Evolutionary conservation across 495 filamentous ascomycete genomes (phyloP).

Genomic region (Penicillium argentinense): DNA sequence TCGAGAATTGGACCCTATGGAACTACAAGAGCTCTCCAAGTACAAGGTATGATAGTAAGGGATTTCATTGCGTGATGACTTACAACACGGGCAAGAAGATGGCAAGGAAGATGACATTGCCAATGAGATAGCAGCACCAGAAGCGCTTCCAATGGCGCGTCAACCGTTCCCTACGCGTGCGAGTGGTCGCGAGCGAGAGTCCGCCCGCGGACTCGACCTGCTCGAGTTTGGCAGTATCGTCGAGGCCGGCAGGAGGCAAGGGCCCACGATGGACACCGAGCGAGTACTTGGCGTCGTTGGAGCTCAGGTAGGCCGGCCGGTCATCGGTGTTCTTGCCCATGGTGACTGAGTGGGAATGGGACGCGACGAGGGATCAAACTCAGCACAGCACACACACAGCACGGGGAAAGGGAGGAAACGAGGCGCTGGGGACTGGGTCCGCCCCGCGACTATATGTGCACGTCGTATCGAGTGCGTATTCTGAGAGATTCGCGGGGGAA

Average conservation of each 20-base stretch:
- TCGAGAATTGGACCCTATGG: too few relatives aligned
- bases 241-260: slow-evolving; percentile 12
- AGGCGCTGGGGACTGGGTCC: neutral
- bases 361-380: neutral
- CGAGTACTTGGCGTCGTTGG: slow-evolving; percentile 34
- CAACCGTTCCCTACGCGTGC: slow-evolving; percentile 27
- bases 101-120: slow-evolving; percentile 27
- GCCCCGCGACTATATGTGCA: slow-evolving; percentile 5
- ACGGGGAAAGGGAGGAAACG: neutral
- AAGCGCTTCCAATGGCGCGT: slow-evolving; percentile 42
- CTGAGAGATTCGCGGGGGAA: neutral
- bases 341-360: slow-evolving; percentile 3
- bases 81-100: slow-evolving; percentile 44
- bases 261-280: slow-evolving; percentile 40
- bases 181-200: slow-evolving; percentile 28
- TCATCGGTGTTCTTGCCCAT: slow-evolving; percentile 28
- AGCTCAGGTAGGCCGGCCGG: slow-evolving; percentile 27
- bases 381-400: neutral
- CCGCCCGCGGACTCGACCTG: slow-evolving; percentile 31
- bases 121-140: slow-evolving; percentile 36
- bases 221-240: slow-evolving; percentile 25
- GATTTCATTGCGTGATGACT: too few relatives aligned
- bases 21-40: too few relatives aligned
- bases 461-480: neutral
- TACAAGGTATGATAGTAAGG: too few relatives aligned